A percentile compares a stretch with the other conserved stretches of the same genome.
These are phyloP conservation scores for Mariannaea sp. DNA, from an alignment of 2,329 filamentous ascomycete species.

Conservation along the genomic window DNA sequence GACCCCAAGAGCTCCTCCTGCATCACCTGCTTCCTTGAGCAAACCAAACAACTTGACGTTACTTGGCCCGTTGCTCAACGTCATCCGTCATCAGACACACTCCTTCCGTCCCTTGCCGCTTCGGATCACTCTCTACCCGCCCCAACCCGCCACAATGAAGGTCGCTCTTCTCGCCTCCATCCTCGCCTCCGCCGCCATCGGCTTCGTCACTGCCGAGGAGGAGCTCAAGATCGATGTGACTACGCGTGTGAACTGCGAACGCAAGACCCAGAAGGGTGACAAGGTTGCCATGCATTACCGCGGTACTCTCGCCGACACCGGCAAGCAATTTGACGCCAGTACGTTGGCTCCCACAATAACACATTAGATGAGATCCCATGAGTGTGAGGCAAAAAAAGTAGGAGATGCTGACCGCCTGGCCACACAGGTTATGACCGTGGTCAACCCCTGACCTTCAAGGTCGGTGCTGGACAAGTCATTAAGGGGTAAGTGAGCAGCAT, in stretches of 20 bases:
- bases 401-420: constrained; percentile 14
- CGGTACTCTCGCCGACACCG: constrained; percentile 75
- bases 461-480: constrained; percentile 85
- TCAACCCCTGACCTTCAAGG: constrained; percentile 74
- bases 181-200: constrained; percentile 56
- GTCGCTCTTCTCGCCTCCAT: constrained; percentile 54
- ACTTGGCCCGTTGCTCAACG: constrained; percentile 29
- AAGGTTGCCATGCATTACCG: constrained; percentile 85
- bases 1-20: no score
- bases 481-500: constrained; percentile 66
- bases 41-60: constrained; percentile 21
- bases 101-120: constrained; percentile 14
- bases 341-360: constrained; percentile 36
- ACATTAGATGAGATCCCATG: background rate
- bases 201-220: constrained; percentile 54
- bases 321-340: constrained; percentile 82
- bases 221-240: constrained; percentile 81
- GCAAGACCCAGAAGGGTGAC: constrained; percentile 78
- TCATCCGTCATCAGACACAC: constrained; percentile 27
- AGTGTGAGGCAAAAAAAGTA: background rate
- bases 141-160: constrained; percentile 51
- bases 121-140: constrained; percentile 17
- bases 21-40: constrained; percentile 17
- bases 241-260: constrained; percentile 74
- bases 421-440: constrained; percentile 71